Base-by-base conservation (phyloP, 2,329 filamentous ascomycete species). In the Teratosphaeria nubilosa region DNA sequence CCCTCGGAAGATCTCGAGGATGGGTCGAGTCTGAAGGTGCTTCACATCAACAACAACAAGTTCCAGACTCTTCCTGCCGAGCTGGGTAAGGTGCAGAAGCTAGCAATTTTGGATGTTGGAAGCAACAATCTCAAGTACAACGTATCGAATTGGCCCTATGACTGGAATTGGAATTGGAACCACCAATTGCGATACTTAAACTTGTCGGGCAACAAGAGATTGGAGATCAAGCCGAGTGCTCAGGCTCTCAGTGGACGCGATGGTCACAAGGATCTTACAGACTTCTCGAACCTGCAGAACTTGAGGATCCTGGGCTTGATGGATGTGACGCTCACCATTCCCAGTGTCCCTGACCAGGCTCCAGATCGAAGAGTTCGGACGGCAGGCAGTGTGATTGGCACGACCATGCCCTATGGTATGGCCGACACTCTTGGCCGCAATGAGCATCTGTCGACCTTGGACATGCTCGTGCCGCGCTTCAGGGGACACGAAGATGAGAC, bases 131-230 rank as follows among this genome's bases (percentile, higher is more conserved):
- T 99, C 58, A 99, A 97, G 74, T 99, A 99, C 81, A 99, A 99
- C 71, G 95, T 99, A 53, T 94, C 91, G 31, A 99, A 99, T 69
- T 96, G 95, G 80, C 94, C 92, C 0, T 99, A 99, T 70, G 94
- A 99, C 71, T 99, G 94, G 94, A 99, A 99, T 68, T 99, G 94
- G 94, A 97, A 97, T 69, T 89, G 94, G 80, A 99, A 99, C 68
- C 90, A 88, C 54, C 95, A 96, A 67, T 77, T 99, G 64, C 88
- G 91, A 62, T 99, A 95, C 69, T 85, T 99, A 62, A 99, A 97
- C 69, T 80, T 99, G 69, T 97, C 92, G 0, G 94, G 94, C 55
- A 99, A 99, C 76, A 96, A 96, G 73, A 86, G 92, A 55, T 76
- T 99, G 34, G 94, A 99, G 73, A 97, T 99, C 76, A 86, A 86